Percentiles rank a stretch among this genome's conserved stretches.
Evolutionary conservation across 768 basidiomycete genomes (phyloP).

Genomic region (Termitomyces sp.): DNA sequence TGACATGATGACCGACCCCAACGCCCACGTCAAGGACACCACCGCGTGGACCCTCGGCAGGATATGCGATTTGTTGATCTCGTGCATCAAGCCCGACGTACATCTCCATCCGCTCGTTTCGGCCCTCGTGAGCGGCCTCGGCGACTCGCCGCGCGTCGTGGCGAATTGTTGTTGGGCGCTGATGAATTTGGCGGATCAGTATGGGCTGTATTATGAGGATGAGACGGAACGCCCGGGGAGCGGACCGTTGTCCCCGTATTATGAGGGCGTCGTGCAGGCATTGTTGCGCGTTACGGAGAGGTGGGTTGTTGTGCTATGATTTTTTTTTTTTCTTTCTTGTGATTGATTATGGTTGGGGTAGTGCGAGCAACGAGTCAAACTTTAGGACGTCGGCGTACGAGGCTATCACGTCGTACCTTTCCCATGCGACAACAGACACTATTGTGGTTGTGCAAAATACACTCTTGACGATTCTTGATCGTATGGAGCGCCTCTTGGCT

Average conservation of each 20-base stretch:
- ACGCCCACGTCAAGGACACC: constrained; percentile 89
- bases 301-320: constrained; percentile 27
- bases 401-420: constrained; percentile 84
- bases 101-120: constrained; percentile 81
- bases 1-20: constrained; percentile 88
- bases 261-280: constrained; percentile 80
- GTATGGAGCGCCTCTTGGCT: constrained; percentile 83
- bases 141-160: constrained; percentile 79
- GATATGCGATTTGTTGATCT: constrained; percentile 86
- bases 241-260: constrained; percentile 82
- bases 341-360: constrained; percentile 23
- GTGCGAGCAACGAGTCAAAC: constrained; percentile 83
- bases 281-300: constrained; percentile 85
- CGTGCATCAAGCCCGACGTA: constrained; percentile 82
- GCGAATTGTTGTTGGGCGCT: constrained; percentile 95
- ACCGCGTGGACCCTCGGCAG: constrained; percentile 97
- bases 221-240: constrained; percentile 45
- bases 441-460: constrained; percentile 81
- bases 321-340: not conserved
- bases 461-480: constrained; percentile 71
- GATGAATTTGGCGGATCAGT: constrained; percentile 92
- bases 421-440: constrained; percentile 74
- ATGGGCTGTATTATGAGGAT: constrained; percentile 63
- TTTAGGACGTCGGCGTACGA: constrained; percentile 95
- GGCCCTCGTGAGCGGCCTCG: constrained; percentile 77